Conservation (phyloP, 2,329 filamentous ascomycete species). For the Epichloe sp. region DNA sequence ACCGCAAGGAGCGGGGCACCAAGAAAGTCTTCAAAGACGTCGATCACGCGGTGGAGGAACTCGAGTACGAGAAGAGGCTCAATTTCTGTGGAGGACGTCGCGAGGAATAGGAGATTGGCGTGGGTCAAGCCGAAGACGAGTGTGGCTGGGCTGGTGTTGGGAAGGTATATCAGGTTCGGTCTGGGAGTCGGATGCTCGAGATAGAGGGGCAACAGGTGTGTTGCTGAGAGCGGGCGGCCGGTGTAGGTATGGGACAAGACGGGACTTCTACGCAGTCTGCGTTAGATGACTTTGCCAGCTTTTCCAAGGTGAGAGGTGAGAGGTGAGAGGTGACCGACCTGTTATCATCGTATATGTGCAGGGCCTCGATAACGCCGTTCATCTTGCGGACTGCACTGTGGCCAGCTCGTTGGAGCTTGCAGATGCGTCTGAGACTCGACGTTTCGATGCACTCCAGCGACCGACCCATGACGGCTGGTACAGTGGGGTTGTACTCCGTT, state of each 20-base stretch:
- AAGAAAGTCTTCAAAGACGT: conserved; percentile 88
- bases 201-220: conserved; percentile 72
- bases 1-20: conserved; percentile 72
- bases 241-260: conserved; percentile 85
- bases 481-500: too few relatives aligned
- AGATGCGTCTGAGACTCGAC: not conserved
- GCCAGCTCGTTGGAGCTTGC: not conserved
- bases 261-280: conserved; percentile 47
- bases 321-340: conserved; percentile 44
- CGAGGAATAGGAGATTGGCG: conserved; percentile 73
- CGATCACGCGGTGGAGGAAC: conserved; percentile 85
- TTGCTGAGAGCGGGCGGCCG: conserved; percentile 63
- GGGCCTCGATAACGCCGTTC: conserved; percentile 81
- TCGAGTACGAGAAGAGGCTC: conserved; percentile 85
- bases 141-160: conserved; percentile 71
- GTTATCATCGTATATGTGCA: conserved; percentile 95
- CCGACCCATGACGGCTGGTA: too few relatives aligned
- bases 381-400: conserved; percentile 35
- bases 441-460: not conserved
- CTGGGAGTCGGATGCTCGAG: conserved; percentile 69
- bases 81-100: conserved; percentile 72
- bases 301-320: too few relatives aligned
- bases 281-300: conserved; percentile 12
- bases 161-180: conserved; percentile 74
- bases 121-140: conserved; percentile 82